A percentile compares a stretch with the other conserved stretches of the same genome.
phyloP scores from a whole-genome alignment of 2,329 filamentous ascomycete species.

The Stemphylium beticola region DNA sequence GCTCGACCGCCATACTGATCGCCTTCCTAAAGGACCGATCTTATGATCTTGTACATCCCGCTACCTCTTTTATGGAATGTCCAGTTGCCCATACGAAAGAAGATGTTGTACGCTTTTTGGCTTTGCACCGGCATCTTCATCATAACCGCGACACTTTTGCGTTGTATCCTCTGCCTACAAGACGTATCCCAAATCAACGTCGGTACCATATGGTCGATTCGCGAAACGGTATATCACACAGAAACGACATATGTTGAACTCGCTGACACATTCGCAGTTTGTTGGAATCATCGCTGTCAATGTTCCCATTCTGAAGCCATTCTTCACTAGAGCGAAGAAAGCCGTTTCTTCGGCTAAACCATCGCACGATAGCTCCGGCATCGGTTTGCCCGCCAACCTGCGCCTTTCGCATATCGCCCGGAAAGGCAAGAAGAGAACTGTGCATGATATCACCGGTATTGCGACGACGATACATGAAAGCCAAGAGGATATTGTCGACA shows the following conservation, averaged over 20 bases:
- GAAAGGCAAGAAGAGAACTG: slow-evolving; percentile 5
- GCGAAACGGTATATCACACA: slow-evolving; percentile 5
- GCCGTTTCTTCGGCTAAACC: not conserved
- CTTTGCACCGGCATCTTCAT: slow-evolving; percentile 6
- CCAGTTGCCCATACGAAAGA: not conserved
- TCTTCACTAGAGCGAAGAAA: not conserved
- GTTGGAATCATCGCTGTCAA: slow-evolving; percentile 8
- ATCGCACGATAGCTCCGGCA: not conserved
- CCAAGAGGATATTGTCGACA: slow-evolving; percentile 1
- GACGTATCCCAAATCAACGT: slow-evolving; percentile 9
- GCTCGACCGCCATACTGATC: not conserved
- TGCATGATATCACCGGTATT: slow-evolving; percentile 3
- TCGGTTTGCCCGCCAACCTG: not conserved
- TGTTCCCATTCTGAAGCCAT: slow-evolving; percentile 5
- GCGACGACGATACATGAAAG: slow-evolving; percentile 6
- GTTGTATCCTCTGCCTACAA: slow-evolving; percentile 6
- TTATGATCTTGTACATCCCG: slow-evolving; percentile 8
- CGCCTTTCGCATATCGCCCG: slow-evolving; percentile 6
- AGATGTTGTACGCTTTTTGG: not conserved
- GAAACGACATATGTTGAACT: not conserved
- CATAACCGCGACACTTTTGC: slow-evolving; percentile 1
- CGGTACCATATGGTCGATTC: slow-evolving; percentile 9
- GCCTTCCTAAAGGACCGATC: not conserved
- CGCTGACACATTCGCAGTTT: not conserved
- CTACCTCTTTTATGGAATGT: slow-evolving; percentile 5